These are phyloP conservation scores for grape (Vitis vinifera) DNA, from an alignment of 164 flowering plant genomes.

Conservation along the genomic window DNA sequence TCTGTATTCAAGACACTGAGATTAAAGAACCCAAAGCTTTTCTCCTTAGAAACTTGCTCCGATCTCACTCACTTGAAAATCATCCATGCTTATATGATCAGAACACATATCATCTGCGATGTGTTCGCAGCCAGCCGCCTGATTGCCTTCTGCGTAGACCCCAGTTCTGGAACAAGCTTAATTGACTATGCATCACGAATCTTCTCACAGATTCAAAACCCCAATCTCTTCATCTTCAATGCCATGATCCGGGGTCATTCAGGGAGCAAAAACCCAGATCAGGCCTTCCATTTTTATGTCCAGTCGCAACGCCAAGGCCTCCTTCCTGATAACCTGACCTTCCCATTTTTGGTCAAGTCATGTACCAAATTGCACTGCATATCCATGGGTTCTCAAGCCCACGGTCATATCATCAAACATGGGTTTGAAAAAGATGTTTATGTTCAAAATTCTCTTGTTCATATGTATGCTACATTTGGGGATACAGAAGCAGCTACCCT, in stretches of 20 bases:
- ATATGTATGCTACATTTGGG: constrained; percentile 25
- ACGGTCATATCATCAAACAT: constrained; percentile 17
- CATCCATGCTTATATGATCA: constrained; percentile 31
- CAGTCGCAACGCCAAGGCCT: constrained; percentile 7
- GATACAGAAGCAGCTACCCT: constrained; percentile 16
- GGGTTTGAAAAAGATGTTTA: constrained; percentile 23
- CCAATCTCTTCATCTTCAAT: constrained; percentile 29
- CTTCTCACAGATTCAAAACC: constrained; percentile 26
- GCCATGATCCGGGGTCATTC: constrained; percentile 27
- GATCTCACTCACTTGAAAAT: constrained; percentile 15
- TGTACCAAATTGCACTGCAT: constrained; percentile 16
- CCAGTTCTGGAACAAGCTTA: constrained; percentile 3
- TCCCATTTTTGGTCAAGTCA: constrained; percentile 26
- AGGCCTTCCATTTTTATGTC: constrained; percentile 19
- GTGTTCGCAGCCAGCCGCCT: constrained; percentile 28
- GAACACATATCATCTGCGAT: constrained; percentile 24
- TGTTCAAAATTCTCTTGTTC: constrained; percentile 26
- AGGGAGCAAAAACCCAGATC: constrained; percentile 16
- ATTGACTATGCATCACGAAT: constrained; percentile 20
- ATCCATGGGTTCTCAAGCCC: constrained; percentile 21
- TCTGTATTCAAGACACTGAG: constrained; percentile 6
- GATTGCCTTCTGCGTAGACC: constrained; percentile 18
- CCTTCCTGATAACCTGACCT: constrained; percentile 27
- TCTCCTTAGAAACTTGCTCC: constrained; percentile 19
- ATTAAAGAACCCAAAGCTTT: constrained; percentile 15